phyloP scores from a whole-genome alignment of 371 early-diverging fungal genomes.

The Mucor velutinosus region DNA sequence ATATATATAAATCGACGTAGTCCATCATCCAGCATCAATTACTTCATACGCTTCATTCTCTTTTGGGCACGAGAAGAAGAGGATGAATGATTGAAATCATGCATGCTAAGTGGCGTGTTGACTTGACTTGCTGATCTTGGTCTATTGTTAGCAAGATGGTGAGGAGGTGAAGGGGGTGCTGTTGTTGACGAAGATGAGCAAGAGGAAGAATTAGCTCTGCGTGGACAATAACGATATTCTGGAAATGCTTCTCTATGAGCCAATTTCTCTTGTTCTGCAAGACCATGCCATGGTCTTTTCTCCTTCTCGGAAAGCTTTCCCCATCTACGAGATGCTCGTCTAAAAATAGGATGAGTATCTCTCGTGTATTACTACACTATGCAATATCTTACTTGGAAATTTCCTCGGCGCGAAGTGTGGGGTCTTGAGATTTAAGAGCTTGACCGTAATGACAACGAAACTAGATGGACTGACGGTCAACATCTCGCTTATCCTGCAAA shows the following conservation, averaged over 20 bases:
- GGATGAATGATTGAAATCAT: conserved; percentile 8
- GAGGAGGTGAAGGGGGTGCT: conserved; percentile 22
- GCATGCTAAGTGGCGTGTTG: conserved; percentile 17
- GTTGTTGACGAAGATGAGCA: conserved; percentile 1
- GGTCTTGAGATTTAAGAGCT: conserved; percentile 39
- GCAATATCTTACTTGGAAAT: conserved; percentile 37
- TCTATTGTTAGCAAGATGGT: conserved; percentile 5
- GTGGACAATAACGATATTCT: conserved; percentile 53
- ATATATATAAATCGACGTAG: conserved; percentile 5
- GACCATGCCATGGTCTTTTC: conserved; percentile 55
- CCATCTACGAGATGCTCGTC: conserved; percentile 53
- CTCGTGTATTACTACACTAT: not conserved
- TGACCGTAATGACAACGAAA: conserved; percentile 44
- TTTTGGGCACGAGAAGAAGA: conserved; percentile 10
- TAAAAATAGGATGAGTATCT: conserved; percentile 7
- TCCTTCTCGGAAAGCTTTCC: conserved; percentile 45
- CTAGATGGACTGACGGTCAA: conserved; percentile 11
- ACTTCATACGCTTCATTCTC: conserved; percentile 15
- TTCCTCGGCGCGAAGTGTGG: conserved; percentile 41
- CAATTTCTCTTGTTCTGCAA: conserved; percentile 50
- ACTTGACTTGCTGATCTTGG: conserved; percentile 17
- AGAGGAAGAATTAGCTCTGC: conserved; percentile 28
- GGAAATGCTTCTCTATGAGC: conserved; percentile 56
- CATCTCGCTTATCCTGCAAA: not conserved
- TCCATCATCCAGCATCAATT: not conserved